Percentiles rank a stretch among this genome's conserved stretches.
Evolutionary conservation across 2,329 filamentous ascomycete species (phyloP).

Genomic region (Nemania sp.): DNA sequence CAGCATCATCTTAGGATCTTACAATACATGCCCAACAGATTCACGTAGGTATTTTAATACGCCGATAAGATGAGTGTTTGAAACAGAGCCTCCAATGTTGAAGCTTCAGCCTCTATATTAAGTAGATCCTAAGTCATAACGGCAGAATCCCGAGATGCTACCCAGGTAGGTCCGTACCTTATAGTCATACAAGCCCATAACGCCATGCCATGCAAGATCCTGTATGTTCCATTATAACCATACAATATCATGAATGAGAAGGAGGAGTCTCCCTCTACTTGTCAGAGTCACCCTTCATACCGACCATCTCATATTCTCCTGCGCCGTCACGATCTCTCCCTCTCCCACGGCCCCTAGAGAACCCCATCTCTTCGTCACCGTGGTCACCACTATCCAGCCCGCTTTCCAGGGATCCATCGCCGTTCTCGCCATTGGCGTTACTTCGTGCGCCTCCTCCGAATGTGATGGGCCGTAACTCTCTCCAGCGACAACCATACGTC

Average conservation of each 20-base stretch:
- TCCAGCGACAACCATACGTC: conserved; percentile 91
- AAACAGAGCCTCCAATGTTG: not conserved
- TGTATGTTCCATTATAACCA: conserved; percentile 32
- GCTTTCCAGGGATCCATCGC: conserved; percentile 38
- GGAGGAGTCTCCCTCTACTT: conserved; percentile 41
- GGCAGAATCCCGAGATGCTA: not conserved
- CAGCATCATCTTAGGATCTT: not conserved
- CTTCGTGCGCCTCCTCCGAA: conserved; percentile 74
- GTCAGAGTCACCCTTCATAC: conserved; percentile 56
- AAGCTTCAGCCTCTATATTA: conserved; percentile 24
- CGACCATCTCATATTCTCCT: conserved; percentile 75
- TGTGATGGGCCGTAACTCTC: conserved; percentile 87
- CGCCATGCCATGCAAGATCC: conserved; percentile 40
- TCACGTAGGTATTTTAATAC: not conserved
- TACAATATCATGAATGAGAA: conserved; percentile 24
- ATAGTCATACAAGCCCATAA: conserved; percentile 43
- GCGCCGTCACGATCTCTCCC: conserved; percentile 66
- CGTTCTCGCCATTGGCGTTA: conserved; percentile 53
- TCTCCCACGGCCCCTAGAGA: conserved; percentile 62
- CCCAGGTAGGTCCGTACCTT: conserved; percentile 7
- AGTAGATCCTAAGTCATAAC: conserved; percentile 23
- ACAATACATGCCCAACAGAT: not conserved
- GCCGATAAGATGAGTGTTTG: not conserved
- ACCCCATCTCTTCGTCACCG: conserved; percentile 61
- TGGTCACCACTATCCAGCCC: conserved; percentile 41